Conservation (phyloP, 768 basidiomycete genomes). For the Pholiota molesta region DNA sequence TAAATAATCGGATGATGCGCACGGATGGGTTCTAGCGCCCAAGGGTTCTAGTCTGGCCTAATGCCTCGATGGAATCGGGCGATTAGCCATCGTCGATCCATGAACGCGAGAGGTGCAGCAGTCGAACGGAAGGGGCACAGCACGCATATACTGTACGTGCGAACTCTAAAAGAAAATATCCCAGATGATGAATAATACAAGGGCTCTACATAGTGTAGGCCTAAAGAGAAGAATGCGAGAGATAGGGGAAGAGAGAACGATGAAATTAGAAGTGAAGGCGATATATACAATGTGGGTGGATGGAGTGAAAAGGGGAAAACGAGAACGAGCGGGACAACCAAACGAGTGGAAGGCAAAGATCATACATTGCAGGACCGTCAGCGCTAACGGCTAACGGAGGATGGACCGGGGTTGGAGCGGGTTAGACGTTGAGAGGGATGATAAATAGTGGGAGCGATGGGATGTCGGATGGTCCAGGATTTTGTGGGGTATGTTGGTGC, state of each 20-base stretch:
- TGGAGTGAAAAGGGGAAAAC: background rate
- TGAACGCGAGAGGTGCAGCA: background rate
- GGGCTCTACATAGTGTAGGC: background rate
- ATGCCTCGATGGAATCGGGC: no score
- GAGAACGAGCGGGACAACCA: background rate
- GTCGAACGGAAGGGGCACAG: background rate
- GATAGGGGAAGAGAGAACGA: background rate
- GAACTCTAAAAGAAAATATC: background rate
- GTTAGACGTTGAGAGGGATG: background rate
- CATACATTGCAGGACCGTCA: conserved; percentile 2
- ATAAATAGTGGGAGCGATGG: background rate
- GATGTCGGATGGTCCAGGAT: background rate
- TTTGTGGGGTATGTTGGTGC: background rate
- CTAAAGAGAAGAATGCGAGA: background rate
- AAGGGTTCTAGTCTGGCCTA: no score
- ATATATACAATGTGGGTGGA: background rate
- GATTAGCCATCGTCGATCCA: no score
- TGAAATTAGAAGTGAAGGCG: background rate
- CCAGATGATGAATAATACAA: background rate
- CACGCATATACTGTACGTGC: background rate
- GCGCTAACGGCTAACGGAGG: background rate
- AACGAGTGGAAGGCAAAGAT: background rate
- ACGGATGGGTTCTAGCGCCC: no score
- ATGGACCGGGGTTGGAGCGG: background rate
- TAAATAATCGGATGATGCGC: no score